phyloP scores from a whole-genome alignment of 805 yeast species.

The Candida broadrunensis region DNA sequence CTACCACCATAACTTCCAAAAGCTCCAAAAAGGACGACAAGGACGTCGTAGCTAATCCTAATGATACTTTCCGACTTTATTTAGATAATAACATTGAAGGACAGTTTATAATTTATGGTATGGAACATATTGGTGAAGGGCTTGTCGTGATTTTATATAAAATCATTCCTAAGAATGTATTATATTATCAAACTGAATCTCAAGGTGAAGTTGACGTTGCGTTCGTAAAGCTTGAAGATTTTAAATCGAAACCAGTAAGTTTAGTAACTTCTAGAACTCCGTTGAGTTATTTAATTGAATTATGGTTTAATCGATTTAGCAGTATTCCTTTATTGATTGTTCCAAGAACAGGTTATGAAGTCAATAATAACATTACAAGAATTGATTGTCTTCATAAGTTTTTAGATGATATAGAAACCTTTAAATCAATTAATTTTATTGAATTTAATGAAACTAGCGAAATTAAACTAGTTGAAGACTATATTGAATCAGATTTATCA shows the following conservation, averaged over 20 bases:
- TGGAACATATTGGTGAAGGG: slow-evolving; percentile 14
- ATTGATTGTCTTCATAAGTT: not conserved
- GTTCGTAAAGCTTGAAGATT: slow-evolving; percentile 15
- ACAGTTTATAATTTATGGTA: slow-evolving; percentile 22
- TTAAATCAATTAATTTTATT: slow-evolving; percentile 1
- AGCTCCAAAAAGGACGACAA: slow-evolving; percentile 2
- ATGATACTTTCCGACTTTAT: slow-evolving; percentile 8
- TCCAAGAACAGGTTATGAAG: not conserved
- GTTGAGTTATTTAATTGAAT: slow-evolving; percentile 17
- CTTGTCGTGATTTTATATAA: slow-evolving; percentile 21
- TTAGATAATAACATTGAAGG: slow-evolving; percentile 24
- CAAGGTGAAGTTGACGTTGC: slow-evolving; percentile 22
- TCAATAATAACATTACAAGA: not conserved
- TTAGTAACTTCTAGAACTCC: slow-evolving; percentile 13
- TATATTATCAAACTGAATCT: slow-evolving; percentile 24
- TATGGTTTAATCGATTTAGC: slow-evolving; percentile 17
- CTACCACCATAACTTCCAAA: slow-evolving; percentile 2
- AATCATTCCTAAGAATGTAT: slow-evolving; percentile 21
- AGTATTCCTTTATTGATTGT: slow-evolving; percentile 19
- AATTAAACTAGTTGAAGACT: not conserved
- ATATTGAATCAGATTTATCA: not conserved
- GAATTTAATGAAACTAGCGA: not conserved
- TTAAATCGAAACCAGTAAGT: not conserved
- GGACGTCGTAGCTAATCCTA: slow-evolving; percentile 4
- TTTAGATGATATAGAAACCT: slow-evolving; percentile 1